A percentile compares a stretch with the other conserved stretches of the same genome.
Evolutionary conservation across 2,329 filamentous ascomycete species (phyloP).

Genomic region (Lachnellula cervina): DNA sequence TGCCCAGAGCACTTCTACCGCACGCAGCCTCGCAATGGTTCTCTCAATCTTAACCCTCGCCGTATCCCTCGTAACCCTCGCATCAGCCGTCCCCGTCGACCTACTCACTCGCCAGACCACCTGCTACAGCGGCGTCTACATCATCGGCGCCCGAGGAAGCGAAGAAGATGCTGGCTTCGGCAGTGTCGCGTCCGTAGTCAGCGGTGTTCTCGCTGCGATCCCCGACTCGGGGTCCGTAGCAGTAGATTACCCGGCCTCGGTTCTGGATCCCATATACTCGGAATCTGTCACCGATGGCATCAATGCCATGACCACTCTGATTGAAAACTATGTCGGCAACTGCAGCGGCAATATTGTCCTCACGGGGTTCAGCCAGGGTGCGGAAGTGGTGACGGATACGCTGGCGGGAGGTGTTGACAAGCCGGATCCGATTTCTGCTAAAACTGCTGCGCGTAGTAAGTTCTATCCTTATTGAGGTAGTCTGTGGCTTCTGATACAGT

Average conservation of each 20-base stretch:
- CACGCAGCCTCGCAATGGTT: background rate
- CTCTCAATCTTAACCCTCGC: background rate
- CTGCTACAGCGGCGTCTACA: background rate
- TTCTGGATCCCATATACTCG: constrained; percentile 18
- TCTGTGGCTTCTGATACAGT: background rate
- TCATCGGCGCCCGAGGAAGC: constrained; percentile 30
- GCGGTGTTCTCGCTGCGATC: constrained; percentile 26
- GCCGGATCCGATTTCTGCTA: background rate
- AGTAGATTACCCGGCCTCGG: constrained; percentile 27
- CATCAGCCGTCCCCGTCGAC: too few relatives aligned
- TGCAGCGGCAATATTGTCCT: constrained; percentile 31
- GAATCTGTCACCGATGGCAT: constrained; percentile 29
- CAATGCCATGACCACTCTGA: constrained; percentile 25
- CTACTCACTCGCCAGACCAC: background rate
- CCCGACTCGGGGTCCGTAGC: constrained; percentile 29
- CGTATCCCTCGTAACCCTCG: background rate
- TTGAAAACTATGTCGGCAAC: constrained; percentile 24
- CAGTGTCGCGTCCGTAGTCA: constrained; percentile 24
- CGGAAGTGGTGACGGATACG: constrained; percentile 17
- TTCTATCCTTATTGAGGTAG: background rate
- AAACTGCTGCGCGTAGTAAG: background rate
- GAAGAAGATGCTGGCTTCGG: constrained; percentile 28
- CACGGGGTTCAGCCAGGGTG: constrained; percentile 32
- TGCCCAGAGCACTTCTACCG: too few relatives aligned
- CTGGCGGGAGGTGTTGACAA: constrained; percentile 7